Evolutionary conservation across 495 filamentous ascomycete species (phyloP).

Genomic region (Penicillium goetzii): DNA sequence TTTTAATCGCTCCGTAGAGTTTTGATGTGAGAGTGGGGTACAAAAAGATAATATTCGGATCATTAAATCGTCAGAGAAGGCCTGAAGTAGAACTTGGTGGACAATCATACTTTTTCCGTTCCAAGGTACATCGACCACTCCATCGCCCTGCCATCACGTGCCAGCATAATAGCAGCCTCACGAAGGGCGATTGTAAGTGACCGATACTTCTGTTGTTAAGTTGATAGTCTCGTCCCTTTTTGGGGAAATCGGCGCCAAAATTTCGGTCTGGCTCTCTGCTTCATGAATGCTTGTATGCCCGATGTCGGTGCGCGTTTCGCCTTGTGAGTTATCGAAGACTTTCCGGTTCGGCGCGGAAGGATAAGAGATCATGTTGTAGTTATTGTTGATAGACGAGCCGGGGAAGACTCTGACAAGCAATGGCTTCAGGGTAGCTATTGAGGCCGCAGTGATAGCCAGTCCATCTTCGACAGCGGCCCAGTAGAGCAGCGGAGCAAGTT

Average conservation of each 20-base stretch:
- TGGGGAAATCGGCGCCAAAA: slow-evolving; percentile 8
- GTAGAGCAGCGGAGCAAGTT: slow-evolving; percentile 25
- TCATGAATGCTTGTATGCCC: slow-evolving; percentile 16
- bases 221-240: slow-evolving; percentile 23
- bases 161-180: background rate
- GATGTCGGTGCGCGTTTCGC: slow-evolving; percentile 24
- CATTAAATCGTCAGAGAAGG: background rate
- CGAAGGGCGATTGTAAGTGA: slow-evolving; percentile 15
- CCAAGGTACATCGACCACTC: background rate
- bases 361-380: slow-evolving; percentile 27
- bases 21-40: background rate
- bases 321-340: slow-evolving; percentile 24
- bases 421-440: slow-evolving; percentile 25
- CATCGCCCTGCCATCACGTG: background rate
- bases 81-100: background rate
- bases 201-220: slow-evolving; percentile 23
- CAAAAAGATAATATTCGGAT: background rate
- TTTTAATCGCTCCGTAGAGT: background rate
- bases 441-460: slow-evolving; percentile 28
- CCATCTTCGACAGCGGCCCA: slow-evolving; percentile 32
- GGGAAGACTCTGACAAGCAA: slow-evolving; percentile 21
- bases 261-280: slow-evolving; percentile 18
- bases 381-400: slow-evolving; percentile 10
- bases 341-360: slow-evolving; percentile 6
- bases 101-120: background rate